phyloP scores from a whole-genome alignment of 2,329 filamentous ascomycete genomes.

The Neonectria ditissima region DNA sequence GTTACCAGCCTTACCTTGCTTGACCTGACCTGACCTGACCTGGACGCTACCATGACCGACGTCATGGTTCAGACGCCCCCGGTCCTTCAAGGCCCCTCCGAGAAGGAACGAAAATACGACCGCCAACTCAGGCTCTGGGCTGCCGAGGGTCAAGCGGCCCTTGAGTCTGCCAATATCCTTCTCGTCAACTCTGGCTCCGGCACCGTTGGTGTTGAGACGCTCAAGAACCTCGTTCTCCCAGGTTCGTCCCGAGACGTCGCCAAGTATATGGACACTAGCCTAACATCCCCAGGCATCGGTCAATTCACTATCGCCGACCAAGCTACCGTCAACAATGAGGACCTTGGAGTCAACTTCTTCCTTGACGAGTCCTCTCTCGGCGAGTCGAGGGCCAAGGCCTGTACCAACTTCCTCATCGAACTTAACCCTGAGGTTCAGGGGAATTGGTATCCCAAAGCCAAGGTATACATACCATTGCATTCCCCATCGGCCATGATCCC shows the following conservation, averaged over 20 bases:
- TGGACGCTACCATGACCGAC: constrained; percentile 43
- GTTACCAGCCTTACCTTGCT: no score
- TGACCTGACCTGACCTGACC: not conserved
- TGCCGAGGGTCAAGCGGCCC: constrained; percentile 86
- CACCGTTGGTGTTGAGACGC: constrained; percentile 86
- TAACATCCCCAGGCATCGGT: constrained; percentile 74
- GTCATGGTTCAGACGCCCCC: constrained; percentile 48
- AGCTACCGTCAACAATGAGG: constrained; percentile 78
- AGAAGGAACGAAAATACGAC: constrained; percentile 86
- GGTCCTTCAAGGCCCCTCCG: constrained; percentile 63
- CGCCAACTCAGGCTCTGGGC: constrained; percentile 96
- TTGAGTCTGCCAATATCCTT: constrained; percentile 92
- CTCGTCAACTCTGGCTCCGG: constrained; percentile 90
- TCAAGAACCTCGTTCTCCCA: constrained; percentile 97
- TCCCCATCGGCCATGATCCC: not conserved
- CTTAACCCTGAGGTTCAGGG: constrained; percentile 93
- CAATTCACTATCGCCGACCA: constrained; percentile 92
- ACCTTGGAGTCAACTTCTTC: constrained; percentile 98
- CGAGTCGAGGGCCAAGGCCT: constrained; percentile 81
- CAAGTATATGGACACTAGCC: not conserved
- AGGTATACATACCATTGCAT: constrained; percentile 39
- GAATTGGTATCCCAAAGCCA: constrained; percentile 69
- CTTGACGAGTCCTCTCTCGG: constrained; percentile 83
- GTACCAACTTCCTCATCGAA: constrained; percentile 81
- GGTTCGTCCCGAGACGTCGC: constrained; percentile 58